A percentile compares a stretch with the other conserved stretches of the same genome.
Conservation (phyloP, 108 stramenopile species). For the Pseudonitzschia delicatissima region DNA sequence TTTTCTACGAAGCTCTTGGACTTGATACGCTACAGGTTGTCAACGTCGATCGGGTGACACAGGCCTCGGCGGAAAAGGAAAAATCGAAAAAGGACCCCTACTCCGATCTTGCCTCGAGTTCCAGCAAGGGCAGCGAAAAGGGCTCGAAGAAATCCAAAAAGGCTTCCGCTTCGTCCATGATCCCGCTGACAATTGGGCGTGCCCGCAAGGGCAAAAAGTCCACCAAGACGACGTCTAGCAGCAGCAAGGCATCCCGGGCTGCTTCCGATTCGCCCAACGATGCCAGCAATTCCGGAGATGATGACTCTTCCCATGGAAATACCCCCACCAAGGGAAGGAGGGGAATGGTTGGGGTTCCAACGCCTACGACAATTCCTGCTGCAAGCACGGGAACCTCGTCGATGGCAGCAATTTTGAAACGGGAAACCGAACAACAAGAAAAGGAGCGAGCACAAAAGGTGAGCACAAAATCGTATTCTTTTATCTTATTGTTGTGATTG, state of each 20-base stretch:
- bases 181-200: slow-evolving; percentile 90
- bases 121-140: slow-evolving; percentile 29
- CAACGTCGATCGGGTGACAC: slow-evolving; percentile 77
- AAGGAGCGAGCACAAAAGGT: slow-evolving; percentile 73
- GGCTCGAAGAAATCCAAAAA: slow-evolving; percentile 46
- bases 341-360: slow-evolving; percentile 27
- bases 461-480: background rate
- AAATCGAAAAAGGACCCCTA: background rate
- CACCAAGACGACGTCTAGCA: slow-evolving; percentile 5
- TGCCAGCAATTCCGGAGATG: slow-evolving; percentile 14
- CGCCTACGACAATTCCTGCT: slow-evolving; percentile 51
- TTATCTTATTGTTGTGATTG: background rate
- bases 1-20: slow-evolving; percentile 89
- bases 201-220: slow-evolving; percentile 43
- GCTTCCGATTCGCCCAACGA: background rate
- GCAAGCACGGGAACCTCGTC: slow-evolving; percentile 49
- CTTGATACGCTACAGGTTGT: slow-evolving; percentile 84
- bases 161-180: slow-evolving; percentile 45
- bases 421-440: slow-evolving; percentile 84
- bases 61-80: slow-evolving; percentile 23
- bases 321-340: background rate
- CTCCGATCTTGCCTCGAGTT: slow-evolving; percentile 12
- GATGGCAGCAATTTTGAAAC: slow-evolving; percentile 89
- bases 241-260: background rate
- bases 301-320: slow-evolving; percentile 5